Evolutionary conservation across 176 grass and related monocot species (phyloP), one percentile per base, ranked within the genome.

Genomic region (Zizania latifolia): DNA sequence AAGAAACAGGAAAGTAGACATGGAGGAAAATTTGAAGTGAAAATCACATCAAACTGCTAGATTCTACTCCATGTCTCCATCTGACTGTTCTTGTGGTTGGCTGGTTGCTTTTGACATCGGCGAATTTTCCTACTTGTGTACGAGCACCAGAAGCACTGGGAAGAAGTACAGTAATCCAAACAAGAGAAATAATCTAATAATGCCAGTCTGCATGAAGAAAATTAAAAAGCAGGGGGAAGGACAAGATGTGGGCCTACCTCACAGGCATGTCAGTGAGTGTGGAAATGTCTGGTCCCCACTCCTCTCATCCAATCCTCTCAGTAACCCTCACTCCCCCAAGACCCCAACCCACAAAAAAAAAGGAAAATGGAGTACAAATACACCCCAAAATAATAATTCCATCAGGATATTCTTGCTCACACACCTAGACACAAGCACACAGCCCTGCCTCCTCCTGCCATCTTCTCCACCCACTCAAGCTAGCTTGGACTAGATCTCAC

Each of bases 401-500:
- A 32, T 67, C 58, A 68, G 78, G 82, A 89, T 85, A 89, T 89
- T 78, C 81, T 26, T 50, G 23, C 59, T 26, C 69, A 5, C 74
- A 0, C 73, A 5, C 38, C 13, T 51, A 11, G 48, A 56, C 40
- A 19, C 48, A 32, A 39, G 10, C 36, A 23, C 65, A 17, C 30
- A 50, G 40, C 56, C 11, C 28, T 30, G 10, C 26, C 4, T 44
- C 6, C 8, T 2, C 68, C 11, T 22, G 23, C 17, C 6, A 14
- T 72, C 82, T 43, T 72, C 71, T 71, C 77, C 82, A 76, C 86
- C 65, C 71, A 71, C 72, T 72, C 78, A 33, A 70, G 37, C 77
- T 59, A 68, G 37, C 77, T 72, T 74, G 50, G 82, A 81, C 87
- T 82, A 56, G 78, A 86, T 85, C 86, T 88, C 86, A 43, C 78